Evolutionary conservation across 345 rosid species (phyloP).

Genomic region (Conringia planisiliqua): DNA sequence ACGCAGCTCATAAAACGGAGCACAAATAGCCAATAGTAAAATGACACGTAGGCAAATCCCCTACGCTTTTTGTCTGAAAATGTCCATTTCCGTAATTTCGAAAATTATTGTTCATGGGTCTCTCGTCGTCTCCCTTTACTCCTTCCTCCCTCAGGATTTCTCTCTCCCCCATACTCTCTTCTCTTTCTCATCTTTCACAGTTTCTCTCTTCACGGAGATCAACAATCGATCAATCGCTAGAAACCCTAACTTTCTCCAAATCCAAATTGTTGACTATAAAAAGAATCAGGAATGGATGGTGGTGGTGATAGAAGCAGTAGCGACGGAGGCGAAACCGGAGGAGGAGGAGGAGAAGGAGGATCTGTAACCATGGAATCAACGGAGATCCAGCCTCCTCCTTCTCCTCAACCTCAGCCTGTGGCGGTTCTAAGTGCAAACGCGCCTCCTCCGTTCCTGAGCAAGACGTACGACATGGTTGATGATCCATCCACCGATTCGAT

Average conservation of each 20-base stretch:
- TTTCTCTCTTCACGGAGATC: neutral
- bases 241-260: conserved; percentile 9
- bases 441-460: conserved; percentile 90
- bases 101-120: neutral
- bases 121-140: neutral
- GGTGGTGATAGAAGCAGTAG: neutral
- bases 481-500: conserved; percentile 67
- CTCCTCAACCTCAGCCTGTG: conserved; percentile 41
- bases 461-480: conserved; percentile 92
- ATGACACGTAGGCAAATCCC: neutral
- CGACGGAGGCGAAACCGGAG: neutral
- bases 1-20: neutral
- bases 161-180: neutral
- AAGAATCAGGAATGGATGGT: conserved; percentile 13
- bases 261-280: neutral
- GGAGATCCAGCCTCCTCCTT: conserved; percentile 16
- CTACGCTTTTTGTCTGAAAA: neutral
- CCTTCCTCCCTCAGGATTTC: neutral
- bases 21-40: neutral
- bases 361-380: neutral
- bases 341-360: neutral
- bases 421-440: conserved; percentile 47
- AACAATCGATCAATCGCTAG: neutral
- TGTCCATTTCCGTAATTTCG: conserved; percentile 11
- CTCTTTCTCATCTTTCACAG: neutral